Evolutionary conservation across 2,329 filamentous ascomycete genomes (phyloP).

Genomic region (Fonsecaea erecta): DNA sequence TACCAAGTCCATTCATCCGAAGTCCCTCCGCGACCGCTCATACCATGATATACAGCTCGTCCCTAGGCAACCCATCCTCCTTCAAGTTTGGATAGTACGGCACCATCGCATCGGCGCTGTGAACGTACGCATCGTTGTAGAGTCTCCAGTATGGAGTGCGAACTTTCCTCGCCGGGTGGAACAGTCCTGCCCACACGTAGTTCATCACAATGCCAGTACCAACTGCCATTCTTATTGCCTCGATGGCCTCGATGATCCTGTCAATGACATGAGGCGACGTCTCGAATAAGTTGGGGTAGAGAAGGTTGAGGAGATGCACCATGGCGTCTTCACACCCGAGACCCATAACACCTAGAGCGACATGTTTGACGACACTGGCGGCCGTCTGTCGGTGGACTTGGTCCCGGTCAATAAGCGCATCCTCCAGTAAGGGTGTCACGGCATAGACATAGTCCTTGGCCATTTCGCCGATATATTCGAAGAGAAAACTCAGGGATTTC

Average conservation of each 20-base stretch:
- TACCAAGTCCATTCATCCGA: background rate
- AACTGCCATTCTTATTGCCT: slow-evolving; percentile 90
- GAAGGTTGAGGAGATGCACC: slow-evolving; percentile 93
- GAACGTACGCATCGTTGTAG: slow-evolving; percentile 96
- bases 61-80: slow-evolving; percentile 76
- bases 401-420: slow-evolving; percentile 95
- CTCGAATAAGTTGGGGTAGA: slow-evolving; percentile 97
- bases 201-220: slow-evolving; percentile 93
- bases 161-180: slow-evolving; percentile 95
- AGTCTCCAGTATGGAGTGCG: slow-evolving; percentile 93
- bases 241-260: slow-evolving; percentile 94
- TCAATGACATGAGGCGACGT: slow-evolving; percentile 98
- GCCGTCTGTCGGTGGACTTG: slow-evolving; percentile 98
- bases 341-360: slow-evolving; percentile 95
- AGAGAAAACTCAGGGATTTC: slow-evolving; percentile 94
- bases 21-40: slow-evolving; percentile 10
- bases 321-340: slow-evolving; percentile 98
- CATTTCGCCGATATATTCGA: slow-evolving; percentile 99
- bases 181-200: slow-evolving; percentile 96
- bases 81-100: slow-evolving; percentile 91
- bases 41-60: slow-evolving; percentile 81
- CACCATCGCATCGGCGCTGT: slow-evolving; percentile 90
- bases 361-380: slow-evolving; percentile 95
- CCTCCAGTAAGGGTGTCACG: slow-evolving; percentile 91
- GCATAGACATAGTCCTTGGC: slow-evolving; percentile 99